Percentiles rank a stretch among this genome's conserved stretches.
phyloP scores from a whole-genome alignment of 2,329 filamentous ascomycete species.

The Grosmannia clavigera region DNA sequence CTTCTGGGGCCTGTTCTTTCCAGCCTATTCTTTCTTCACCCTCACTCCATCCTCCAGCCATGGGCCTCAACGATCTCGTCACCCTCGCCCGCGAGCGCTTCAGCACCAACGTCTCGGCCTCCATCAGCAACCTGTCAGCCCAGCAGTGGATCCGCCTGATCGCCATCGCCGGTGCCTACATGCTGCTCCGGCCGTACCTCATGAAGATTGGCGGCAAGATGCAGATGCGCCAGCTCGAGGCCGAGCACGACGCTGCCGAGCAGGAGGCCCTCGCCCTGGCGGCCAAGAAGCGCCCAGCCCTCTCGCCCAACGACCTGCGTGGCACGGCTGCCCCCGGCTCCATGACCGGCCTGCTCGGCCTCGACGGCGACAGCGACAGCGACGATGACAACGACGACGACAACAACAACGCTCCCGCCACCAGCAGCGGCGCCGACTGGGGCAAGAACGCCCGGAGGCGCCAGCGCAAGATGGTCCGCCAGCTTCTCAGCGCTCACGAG shows the following conservation, averaged over 20 bases:
- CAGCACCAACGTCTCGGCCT: conserved; percentile 34
- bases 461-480: conserved; percentile 55
- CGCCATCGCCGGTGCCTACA: conserved; percentile 59
- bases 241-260: conserved; percentile 38
- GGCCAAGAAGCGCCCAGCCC: conserved; percentile 24
- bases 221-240: conserved; percentile 52
- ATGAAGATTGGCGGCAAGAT: conserved; percentile 52
- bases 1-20: not conserved
- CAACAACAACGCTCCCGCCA: conserved; percentile 31
- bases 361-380: conserved; percentile 32
- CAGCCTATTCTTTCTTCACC: not conserved
- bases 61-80: conserved; percentile 17
- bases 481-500: conserved; percentile 51
- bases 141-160: conserved; percentile 56
- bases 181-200: conserved; percentile 61
- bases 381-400: conserved; percentile 26
- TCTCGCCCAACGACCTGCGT: conserved; percentile 54
- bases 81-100: conserved; percentile 21
- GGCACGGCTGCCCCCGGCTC: not conserved
- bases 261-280: conserved; percentile 25
- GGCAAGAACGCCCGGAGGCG: conserved; percentile 58
- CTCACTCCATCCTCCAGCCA: conserved; percentile 5
- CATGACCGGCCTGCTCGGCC: conserved; percentile 32
- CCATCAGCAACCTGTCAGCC: conserved; percentile 36
- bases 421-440: conserved; percentile 43